phyloP scores from a whole-genome alignment of 192 early-diverging fungal species.

The Backusella psychrophila region DNA sequence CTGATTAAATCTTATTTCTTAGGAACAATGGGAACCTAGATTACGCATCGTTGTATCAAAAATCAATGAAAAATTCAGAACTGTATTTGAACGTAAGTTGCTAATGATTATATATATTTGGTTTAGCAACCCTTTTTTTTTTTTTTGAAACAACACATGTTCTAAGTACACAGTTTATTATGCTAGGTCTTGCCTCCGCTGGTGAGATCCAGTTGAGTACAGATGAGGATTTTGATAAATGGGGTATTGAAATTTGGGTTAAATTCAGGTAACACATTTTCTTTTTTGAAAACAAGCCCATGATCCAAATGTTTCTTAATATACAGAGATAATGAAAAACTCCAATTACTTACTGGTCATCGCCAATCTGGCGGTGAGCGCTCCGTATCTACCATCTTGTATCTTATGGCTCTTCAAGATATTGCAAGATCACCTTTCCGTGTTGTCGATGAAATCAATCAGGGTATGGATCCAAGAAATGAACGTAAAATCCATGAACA shows the following conservation, averaged over 20 bases:
- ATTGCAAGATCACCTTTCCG: conserved; percentile 91
- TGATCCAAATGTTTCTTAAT: background rate
- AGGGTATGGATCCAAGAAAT: conserved; percentile 98
- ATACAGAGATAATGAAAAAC: conserved; percentile 68
- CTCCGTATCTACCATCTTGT: conserved; percentile 94
- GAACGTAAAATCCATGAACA: conserved; percentile 94
- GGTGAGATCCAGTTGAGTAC: conserved; percentile 67
- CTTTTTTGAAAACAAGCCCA: background rate
- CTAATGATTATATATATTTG: background rate
- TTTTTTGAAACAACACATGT: background rate
- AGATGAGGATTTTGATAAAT: conserved; percentile 84
- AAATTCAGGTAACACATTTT: conserved; percentile 70
- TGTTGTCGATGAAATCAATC: conserved; percentile 99
- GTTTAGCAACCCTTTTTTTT: background rate
- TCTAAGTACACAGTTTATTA: background rate
- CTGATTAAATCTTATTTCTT: conserved; percentile 8
- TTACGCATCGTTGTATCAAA: conserved; percentile 54
- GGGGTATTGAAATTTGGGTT: conserved; percentile 94
- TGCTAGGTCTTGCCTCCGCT: conserved; percentile 69
- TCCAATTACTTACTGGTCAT: conserved; percentile 82
- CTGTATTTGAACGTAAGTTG: background rate
- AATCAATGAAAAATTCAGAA: conserved; percentile 54
- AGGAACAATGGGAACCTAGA: conserved; percentile 67
- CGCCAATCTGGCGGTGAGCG: conserved; percentile 98
- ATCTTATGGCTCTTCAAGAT: conserved; percentile 90